Conservation (phyloP, 768 basidiomycete genomes). For the Kwoniella dendrophila region DNA sequence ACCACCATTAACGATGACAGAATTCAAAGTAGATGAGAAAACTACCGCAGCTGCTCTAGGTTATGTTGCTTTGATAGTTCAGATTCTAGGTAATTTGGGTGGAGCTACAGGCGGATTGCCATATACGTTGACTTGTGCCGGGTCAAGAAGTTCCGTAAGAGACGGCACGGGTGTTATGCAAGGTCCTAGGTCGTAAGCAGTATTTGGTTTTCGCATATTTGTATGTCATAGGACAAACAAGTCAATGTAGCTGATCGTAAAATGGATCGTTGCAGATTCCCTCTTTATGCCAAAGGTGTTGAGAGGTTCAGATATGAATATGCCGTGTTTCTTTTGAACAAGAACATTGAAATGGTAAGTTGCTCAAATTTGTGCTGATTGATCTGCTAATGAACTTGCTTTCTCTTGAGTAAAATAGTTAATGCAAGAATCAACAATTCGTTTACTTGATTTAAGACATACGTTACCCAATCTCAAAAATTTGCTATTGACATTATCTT, state of each 20-base stretch:
- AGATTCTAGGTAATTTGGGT: slow-evolving; percentile 73
- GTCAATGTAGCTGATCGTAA: background rate
- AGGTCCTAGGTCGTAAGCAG: slow-evolving; percentile 83
- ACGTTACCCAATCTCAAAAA: slow-evolving; percentile 97
- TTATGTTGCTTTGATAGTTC: slow-evolving; percentile 82
- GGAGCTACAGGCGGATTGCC: slow-evolving; percentile 64
- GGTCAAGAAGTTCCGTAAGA: slow-evolving; percentile 84
- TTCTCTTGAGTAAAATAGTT: slow-evolving; percentile 61
- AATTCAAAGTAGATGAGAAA: slow-evolving; percentile 67
- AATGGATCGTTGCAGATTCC: slow-evolving; percentile 69
- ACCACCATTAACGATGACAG: slow-evolving; percentile 70
- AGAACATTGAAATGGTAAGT: slow-evolving; percentile 89
- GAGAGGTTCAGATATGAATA: slow-evolving; percentile 98
- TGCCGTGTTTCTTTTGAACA: slow-evolving; percentile 93
- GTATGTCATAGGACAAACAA: slow-evolving; percentile 57
- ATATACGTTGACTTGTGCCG: slow-evolving; percentile 87
- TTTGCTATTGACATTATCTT: slow-evolving; percentile 68
- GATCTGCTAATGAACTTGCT: no score
- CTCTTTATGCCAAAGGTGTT: slow-evolving; percentile 88
- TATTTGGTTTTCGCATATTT: no score
- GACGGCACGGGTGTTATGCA: slow-evolving; percentile 95
- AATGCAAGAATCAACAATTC: slow-evolving; percentile 85
- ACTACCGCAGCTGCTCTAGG: slow-evolving; percentile 85
- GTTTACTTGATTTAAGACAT: slow-evolving; percentile 88
- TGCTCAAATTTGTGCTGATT: background rate